Percentiles rank a stretch among this genome's conserved stretches.
These are phyloP conservation scores for Solanum arcanum DNA, from an alignment of 257 asterid genomes.

Conservation along the genomic window DNA sequence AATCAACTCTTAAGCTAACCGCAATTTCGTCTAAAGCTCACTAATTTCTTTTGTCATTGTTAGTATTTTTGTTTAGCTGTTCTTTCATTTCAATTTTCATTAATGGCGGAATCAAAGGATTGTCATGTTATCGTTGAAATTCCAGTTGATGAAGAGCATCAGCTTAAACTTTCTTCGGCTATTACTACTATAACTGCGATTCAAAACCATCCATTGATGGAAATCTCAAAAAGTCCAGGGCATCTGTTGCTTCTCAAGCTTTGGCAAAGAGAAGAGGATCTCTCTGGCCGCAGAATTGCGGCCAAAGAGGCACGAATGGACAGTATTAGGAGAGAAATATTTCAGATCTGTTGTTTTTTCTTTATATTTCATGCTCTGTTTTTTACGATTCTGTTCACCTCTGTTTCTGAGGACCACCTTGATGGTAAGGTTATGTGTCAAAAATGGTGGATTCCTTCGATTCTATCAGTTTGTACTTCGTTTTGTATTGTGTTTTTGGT, in stretches of 20 bases:
- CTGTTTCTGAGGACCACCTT: slow-evolving; percentile 8
- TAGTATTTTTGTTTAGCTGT: not conserved
- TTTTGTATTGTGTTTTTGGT: slow-evolving; percentile 37
- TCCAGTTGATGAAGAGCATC: slow-evolving; percentile 60
- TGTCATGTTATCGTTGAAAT: slow-evolving; percentile 64
- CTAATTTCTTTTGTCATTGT: not conserved
- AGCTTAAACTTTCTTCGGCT: slow-evolving; percentile 15
- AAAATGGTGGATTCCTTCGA: slow-evolving; percentile 82
- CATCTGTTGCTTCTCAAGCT: slow-evolving; percentile 92
- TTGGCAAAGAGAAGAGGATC: slow-evolving; percentile 76
- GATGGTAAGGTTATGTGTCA: slow-evolving; percentile 10
- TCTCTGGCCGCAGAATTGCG: slow-evolving; percentile 41
- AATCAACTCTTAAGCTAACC: not conserved
- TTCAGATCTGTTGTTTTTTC: slow-evolving; percentile 67
- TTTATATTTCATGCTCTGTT: slow-evolving; percentile 66
- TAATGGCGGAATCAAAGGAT: slow-evolving; percentile 55
- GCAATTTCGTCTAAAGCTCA: not conserved
- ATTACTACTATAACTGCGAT: slow-evolving; percentile 21
- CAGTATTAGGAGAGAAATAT: slow-evolving; percentile 45
- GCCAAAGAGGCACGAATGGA: slow-evolving; percentile 58
- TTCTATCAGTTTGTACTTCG: slow-evolving; percentile 33
- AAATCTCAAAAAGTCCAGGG: slow-evolving; percentile 86
- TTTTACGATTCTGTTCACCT: slow-evolving; percentile 52
- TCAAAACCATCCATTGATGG: slow-evolving; percentile 73
- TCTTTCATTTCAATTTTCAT: not conserved